Conservation (phyloP, 2,329 filamentous ascomycete species). For the Sordariomycetes sp. region DNA sequence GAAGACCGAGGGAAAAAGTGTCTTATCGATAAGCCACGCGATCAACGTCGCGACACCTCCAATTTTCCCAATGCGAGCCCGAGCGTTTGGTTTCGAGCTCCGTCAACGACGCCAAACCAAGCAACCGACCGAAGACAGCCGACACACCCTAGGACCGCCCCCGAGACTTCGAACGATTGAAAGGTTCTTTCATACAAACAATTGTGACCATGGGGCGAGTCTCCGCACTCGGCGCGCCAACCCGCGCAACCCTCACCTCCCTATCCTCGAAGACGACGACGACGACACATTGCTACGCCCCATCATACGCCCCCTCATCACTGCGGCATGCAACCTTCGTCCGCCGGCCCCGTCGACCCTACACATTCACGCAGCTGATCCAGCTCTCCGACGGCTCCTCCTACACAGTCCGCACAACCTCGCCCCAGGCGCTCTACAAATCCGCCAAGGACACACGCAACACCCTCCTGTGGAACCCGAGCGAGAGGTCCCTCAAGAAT, state of each 20-base stretch:
- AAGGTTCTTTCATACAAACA: too few species aligned
- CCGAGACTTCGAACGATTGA: too few species aligned
- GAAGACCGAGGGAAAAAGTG: background rate
- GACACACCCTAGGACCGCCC: too few species aligned
- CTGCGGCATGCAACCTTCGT: slow-evolving; percentile 78
- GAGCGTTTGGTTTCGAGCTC: too few species aligned
- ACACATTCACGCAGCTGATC: slow-evolving; percentile 94
- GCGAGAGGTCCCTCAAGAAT: slow-evolving; percentile 69
- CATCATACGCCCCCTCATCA: slow-evolving; percentile 34
- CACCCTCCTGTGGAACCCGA: slow-evolving; percentile 84
- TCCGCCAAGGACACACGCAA: slow-evolving; percentile 79
- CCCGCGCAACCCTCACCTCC: slow-evolving; percentile 1
- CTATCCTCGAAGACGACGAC: slow-evolving; percentile 4
- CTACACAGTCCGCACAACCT: slow-evolving; percentile 71
- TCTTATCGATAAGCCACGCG: slow-evolving; percentile 6
- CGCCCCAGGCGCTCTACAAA: slow-evolving; percentile 51
- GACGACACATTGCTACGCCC: slow-evolving; percentile 12
- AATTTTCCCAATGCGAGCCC: too few species aligned
- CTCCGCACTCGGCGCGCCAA: too few species aligned
- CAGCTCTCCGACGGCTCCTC: slow-evolving; percentile 86
- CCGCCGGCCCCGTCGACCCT: slow-evolving; percentile 79
- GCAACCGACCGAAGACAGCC: too few species aligned
- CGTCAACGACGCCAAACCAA: too few species aligned
- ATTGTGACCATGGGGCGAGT: slow-evolving; percentile 15
- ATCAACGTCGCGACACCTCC: too few species aligned